These are phyloP conservation scores for Candida gigantensis DNA, from an alignment of 1,139 yeast genomes.

Conservation along the genomic window DNA sequence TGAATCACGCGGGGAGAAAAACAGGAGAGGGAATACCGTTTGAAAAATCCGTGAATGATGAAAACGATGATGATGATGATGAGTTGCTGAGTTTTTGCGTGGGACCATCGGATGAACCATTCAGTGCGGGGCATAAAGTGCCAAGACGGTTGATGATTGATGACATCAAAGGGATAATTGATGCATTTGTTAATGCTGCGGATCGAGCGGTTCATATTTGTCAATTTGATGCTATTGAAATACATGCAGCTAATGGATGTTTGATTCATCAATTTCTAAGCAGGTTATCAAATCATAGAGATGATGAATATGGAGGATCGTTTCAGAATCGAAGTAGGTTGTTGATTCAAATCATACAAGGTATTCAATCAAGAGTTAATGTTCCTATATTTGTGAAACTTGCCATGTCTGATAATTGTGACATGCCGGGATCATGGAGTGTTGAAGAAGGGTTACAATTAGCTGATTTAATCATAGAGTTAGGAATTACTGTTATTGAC, in stretches of 20 bases:
- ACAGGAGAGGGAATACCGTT: constrained; percentile 43
- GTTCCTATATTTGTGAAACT: constrained; percentile 47
- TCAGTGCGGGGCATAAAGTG: constrained; percentile 23
- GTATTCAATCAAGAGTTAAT: constrained; percentile 31
- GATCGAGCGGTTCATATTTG: constrained; percentile 41
- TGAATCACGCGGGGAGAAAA: constrained; percentile 58
- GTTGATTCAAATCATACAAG: constrained; percentile 57
- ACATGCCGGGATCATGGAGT: constrained; percentile 42
- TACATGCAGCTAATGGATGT: constrained; percentile 55
- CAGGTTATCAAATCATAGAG: constrained; percentile 38
- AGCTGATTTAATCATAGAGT: constrained; percentile 36
- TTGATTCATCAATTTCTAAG: constrained; percentile 41
- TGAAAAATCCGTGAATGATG: constrained; percentile 14
- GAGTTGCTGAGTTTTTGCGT: constrained; percentile 25
- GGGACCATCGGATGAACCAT: constrained; percentile 47
- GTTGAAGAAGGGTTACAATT: constrained; percentile 46
- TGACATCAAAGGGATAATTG: constrained; percentile 34
- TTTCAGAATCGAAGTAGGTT: constrained; percentile 65
- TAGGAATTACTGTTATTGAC: constrained; percentile 51
- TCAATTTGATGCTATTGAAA: constrained; percentile 50
- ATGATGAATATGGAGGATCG: constrained; percentile 55
- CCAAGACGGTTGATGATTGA: constrained; percentile 33
- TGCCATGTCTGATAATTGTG: constrained; percentile 40
- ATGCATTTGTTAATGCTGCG: constrained; percentile 44
- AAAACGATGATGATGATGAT: no score